These are phyloP conservation scores for Piper longum DNA, from an alignment of 164 flowering plant species.

Conservation along the genomic window DNA sequence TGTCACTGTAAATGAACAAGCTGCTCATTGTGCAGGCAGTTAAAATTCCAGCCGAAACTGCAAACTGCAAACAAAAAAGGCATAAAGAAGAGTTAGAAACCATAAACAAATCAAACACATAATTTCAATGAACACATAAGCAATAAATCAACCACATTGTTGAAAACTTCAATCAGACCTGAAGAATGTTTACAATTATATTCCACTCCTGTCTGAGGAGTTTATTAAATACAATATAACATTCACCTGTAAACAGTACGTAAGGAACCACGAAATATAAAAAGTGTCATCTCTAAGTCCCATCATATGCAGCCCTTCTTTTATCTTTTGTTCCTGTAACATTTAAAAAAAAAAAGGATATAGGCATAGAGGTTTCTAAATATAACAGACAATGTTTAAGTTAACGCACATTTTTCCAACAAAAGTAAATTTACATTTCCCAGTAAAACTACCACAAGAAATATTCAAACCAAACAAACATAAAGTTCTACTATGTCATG, in stretches of 20 bases:
- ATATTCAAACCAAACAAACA: neutral
- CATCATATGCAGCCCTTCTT: conserved; percentile 97
- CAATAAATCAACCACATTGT: neutral
- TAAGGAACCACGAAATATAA: conserved; percentile 87
- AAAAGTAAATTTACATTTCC: too few species aligned
- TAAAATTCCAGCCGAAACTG: conserved; percentile 64
- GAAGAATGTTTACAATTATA: neutral
- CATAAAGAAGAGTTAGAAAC: conserved; percentile 8
- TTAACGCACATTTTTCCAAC: neutral
- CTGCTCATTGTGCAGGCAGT: conserved; percentile 78
- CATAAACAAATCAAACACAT: neutral
- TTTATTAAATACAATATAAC: too few species aligned
- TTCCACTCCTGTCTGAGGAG: neutral
- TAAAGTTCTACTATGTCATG: neutral
- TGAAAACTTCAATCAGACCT: neutral
- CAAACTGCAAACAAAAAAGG: conserved; percentile 52
- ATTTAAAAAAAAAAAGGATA: neutral
- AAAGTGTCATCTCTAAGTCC: conserved; percentile 83
- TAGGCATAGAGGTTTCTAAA: neutral
- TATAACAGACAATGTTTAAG: neutral
- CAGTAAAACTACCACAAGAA: neutral
- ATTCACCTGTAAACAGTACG: conserved; percentile 64
- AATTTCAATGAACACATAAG: neutral
- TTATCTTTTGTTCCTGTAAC: conserved; percentile 84
- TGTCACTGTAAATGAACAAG: conserved; percentile 84